These are phyloP conservation scores for Glycine latifolia DNA, from an alignment of 306 rosid genomes.

Conservation along the genomic window DNA sequence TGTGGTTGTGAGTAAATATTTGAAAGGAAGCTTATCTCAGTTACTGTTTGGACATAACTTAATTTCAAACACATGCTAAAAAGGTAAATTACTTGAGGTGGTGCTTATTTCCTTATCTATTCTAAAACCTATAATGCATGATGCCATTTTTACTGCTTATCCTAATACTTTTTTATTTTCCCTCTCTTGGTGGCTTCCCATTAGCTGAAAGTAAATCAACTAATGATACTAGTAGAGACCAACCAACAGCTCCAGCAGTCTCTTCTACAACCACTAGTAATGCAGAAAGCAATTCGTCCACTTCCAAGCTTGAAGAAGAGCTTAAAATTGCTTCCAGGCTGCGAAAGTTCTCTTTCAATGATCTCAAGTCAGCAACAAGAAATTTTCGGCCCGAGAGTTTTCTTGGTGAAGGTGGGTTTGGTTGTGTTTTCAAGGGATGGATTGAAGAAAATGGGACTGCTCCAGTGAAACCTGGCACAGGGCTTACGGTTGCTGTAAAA, in stretches of 20 bases:
- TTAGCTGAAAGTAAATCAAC: slow-evolving; percentile 77
- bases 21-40: slow-evolving; percentile 3
- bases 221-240: slow-evolving; percentile 79
- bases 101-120: not conserved
- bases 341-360: slow-evolving; percentile 83
- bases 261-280: slow-evolving; percentile 87
- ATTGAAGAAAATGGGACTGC: slow-evolving; percentile 99
- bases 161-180: not conserved
- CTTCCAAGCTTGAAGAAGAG: slow-evolving; percentile 90
- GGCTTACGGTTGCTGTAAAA: slow-evolving; percentile 98
- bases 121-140: not conserved
- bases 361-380: slow-evolving; percentile 93
- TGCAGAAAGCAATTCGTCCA: slow-evolving; percentile 90
- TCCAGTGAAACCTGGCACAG: slow-evolving; percentile 97
- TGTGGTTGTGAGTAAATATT: not conserved
- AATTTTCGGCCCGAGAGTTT: slow-evolving; percentile 98
- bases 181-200: not conserved
- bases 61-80: slow-evolving; percentile 25
- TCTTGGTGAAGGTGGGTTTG: slow-evolving; percentile 99
- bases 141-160: slow-evolving; percentile 28
- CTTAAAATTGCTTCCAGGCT: slow-evolving; percentile 92
- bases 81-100: slow-evolving; percentile 2
- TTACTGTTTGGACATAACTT: slow-evolving; percentile 21
- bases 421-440: slow-evolving; percentile 99
- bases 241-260: slow-evolving; percentile 70